Conservation (phyloP, 805 yeast species). For the Hanseniaspora valbyensis region DNA sequence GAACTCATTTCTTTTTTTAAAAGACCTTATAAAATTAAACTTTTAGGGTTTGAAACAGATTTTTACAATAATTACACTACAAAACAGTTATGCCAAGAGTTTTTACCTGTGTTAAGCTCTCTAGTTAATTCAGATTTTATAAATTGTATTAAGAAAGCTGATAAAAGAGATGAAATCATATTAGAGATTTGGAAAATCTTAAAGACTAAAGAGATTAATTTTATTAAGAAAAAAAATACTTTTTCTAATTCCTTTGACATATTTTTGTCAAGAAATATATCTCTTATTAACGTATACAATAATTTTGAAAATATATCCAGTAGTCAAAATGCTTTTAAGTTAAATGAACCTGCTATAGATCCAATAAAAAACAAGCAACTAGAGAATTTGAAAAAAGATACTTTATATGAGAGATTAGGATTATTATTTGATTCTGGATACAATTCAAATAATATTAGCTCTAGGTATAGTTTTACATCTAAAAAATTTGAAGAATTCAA, state of each 20-base stretch:
- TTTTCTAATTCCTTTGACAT: neutral
- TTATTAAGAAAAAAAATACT: neutral
- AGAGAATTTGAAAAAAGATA: neutral
- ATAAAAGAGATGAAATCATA: constrained; percentile 8
- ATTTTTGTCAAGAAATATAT: neutral
- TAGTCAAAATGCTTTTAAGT: neutral
- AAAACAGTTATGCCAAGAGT: constrained; percentile 24
- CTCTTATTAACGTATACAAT: neutral
- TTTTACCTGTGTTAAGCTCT: constrained; percentile 30
- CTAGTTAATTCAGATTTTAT: constrained; percentile 20
- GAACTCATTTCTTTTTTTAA: constrained; percentile 16
- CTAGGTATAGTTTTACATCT: neutral
- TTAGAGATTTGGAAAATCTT: constrained; percentile 1
- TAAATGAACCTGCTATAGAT: neutral
- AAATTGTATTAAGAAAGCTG: neutral
- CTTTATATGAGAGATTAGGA: neutral
- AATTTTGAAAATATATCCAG: neutral
- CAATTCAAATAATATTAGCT: neutral
- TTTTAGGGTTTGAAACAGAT: constrained; percentile 1
- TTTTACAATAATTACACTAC: constrained; percentile 14
- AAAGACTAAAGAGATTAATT: neutral
- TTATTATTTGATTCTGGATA: neutral
- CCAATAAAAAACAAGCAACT: neutral
- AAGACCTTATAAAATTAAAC: constrained; percentile 18
- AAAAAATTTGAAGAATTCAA: constrained; percentile 10